Evolutionary conservation across 2,329 filamentous ascomycete genomes (phyloP).

Genomic region (Xylaria sp.): DNA sequence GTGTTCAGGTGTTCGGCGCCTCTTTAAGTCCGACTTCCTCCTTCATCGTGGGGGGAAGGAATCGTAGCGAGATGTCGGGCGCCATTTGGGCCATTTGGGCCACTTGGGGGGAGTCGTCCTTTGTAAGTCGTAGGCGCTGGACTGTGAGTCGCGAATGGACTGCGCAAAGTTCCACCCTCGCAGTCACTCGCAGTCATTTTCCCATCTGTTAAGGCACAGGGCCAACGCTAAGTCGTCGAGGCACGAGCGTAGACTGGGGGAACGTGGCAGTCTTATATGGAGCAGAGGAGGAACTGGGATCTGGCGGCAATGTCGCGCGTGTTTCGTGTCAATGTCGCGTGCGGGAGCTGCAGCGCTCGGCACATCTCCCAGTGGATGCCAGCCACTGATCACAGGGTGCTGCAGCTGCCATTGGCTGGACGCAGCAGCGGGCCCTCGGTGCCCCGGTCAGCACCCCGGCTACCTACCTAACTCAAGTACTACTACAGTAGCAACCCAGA

Average conservation of each 20-base stretch:
- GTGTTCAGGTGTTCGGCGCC: slow-evolving; percentile 20
- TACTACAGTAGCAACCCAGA: no score
- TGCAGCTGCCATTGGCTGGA: slow-evolving; percentile 35
- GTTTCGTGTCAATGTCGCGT: slow-evolving; percentile 41
- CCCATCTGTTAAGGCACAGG: slow-evolving; percentile 12
- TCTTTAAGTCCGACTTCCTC: slow-evolving; percentile 17
- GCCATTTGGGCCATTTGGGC: slow-evolving; percentile 10
- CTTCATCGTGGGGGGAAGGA: slow-evolving; percentile 1
- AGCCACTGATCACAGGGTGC: slow-evolving; percentile 30
- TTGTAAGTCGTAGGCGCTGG: background rate
- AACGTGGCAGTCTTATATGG: slow-evolving; percentile 40
- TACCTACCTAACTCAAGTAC: no score
- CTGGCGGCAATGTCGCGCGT: slow-evolving; percentile 37
- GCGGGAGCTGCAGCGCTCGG: slow-evolving; percentile 30
- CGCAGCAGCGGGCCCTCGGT: slow-evolving; percentile 22
- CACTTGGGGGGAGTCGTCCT: background rate
- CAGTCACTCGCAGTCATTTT: background rate
- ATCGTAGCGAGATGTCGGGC: slow-evolving; percentile 17
- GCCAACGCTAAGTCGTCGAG: slow-evolving; percentile 20
- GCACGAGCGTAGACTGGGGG: slow-evolving; percentile 28
- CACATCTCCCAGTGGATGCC: slow-evolving; percentile 35
- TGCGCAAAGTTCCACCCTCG: slow-evolving; percentile 22
- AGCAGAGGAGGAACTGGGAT: slow-evolving; percentile 27
- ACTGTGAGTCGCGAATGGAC: background rate
- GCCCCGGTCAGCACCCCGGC: slow-evolving; percentile 22